Evolutionary conservation across 495 filamentous ascomycete species (phyloP), one percentile per base, ranked within the genome.

Genomic region (Chlorociboria aeruginascens): DNA sequence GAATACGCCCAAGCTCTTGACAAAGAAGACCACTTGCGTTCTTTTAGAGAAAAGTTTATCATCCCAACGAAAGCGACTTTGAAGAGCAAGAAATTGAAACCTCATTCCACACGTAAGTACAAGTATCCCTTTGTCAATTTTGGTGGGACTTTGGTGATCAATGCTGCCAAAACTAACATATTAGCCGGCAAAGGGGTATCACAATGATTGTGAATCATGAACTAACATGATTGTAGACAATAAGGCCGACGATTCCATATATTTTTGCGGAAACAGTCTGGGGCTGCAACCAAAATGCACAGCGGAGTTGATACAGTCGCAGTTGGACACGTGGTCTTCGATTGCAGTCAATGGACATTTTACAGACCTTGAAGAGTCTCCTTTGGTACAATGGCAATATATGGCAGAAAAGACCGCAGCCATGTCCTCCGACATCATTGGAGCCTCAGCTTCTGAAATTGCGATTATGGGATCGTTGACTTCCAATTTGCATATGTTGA

Each of bases 311-410:
- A 72, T 98, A 54, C 70, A 78, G 32, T 73, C 79, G 40, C 89
- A 95, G 57, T 76, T 98, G 29, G 66, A 76, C 30, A 84, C 86
- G 8, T 98, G 92, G 92, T 85, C 85, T 7, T 83, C 81, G 0
- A 90, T 94, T 60, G 92, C 82, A 20, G 90, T 98, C 20, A 81
- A 82, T 36, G 92, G 92, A 0, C 92, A 98, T 68, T 95, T 95
- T 68, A 81, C 77, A 32, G 71, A 78, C 9, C 79, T 94, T 32
- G 73, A 82, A 13, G 84, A 83, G 53, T 81, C 83, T 31, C 69
- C 82, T 30, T 14, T 57, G 3, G 45, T 29, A 16, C 54, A 57
- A 48, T 57, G 54, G 54, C 54, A 57, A 45, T 29, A 82, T 76
- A 51, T 70, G 72, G 46, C 59, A 71, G 28, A 88, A 80, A 68